Base-by-base conservation (phyloP, 2,329 filamentous ascomycete genomes). In the Aureobasidium vineae region DNA sequence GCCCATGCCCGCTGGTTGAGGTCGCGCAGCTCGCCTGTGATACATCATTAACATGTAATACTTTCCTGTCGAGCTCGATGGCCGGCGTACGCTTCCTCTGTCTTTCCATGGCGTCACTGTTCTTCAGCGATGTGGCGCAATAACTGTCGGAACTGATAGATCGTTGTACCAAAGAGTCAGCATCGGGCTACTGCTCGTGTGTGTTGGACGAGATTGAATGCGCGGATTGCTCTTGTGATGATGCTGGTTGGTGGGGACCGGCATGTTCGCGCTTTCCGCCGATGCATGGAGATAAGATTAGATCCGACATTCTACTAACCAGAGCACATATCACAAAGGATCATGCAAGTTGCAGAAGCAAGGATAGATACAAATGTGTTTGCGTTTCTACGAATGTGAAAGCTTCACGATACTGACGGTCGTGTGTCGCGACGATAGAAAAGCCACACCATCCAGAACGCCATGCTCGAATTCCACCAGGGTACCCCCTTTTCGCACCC, bases 1-100 rank as follows among this genome's bases (percentile, higher is more conserved):
- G 90, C 84, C 95, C 95, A 99, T 69, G 90, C 91, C 79, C 87
- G 86, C 75, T 88, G 85, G 78, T 99, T 99, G 74, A 96, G 83
- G 80, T 90, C 86, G 83, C 92, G 91, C 80, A 98, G 85, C 83
- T 97, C 91, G 82, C 92, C 92, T 97, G 76, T 19, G 28, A 28
- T 40, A 38, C 16, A 21, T 31, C 31, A 36, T 67, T 38, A 70
- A 57, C 60, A 63, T 40, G 52, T 56, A 26, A 26, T 65, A 60
- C 38, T 38, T 47, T 28, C 23, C n/a, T 45, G 19, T 23, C n/a
- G 50, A 16, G 28, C 36, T 56, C 23, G 23, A 38, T 11, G 70
- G 15, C 16, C 10, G 26, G 40, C 74, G 53, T 77, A 81, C 81
- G 79, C 75, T 82, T 83, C 73, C 79, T 79, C 67, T 78, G 77